A percentile compares a stretch with the other conserved stretches of the same genome.
phyloP scores from a whole-genome alignment of 768 basidiomycete genomes.

The Lactarius hengduanensis region DNA sequence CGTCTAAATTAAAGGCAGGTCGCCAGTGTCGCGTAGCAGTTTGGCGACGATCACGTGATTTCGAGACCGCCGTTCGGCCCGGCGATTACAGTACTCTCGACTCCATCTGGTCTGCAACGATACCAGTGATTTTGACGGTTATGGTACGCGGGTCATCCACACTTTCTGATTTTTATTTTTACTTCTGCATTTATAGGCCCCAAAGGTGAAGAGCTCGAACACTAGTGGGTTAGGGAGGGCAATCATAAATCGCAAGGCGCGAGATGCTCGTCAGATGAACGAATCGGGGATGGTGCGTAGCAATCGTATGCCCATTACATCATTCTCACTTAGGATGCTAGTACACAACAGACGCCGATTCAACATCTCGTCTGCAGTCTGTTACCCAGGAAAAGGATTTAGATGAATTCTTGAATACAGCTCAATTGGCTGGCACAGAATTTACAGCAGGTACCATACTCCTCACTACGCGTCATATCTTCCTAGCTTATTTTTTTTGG shows the following conservation, averaged over 20 bases:
- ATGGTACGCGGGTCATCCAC: conserved; percentile 11
- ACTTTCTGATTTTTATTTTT: background rate
- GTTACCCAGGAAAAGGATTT: conserved; percentile 95
- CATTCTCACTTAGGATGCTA: conserved; percentile 32
- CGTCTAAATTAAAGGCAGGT: background rate
- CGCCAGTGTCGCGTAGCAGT: background rate
- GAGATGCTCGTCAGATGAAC: conserved; percentile 62
- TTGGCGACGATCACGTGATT: background rate
- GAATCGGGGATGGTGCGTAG: conserved; percentile 65
- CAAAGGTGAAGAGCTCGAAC: conserved; percentile 60
- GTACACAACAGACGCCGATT: conserved; percentile 77
- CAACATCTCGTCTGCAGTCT: conserved; percentile 71
- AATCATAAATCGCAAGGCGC: conserved; percentile 88
- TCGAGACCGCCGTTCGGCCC: background rate
- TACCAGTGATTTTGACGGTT: background rate
- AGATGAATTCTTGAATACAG: conserved; percentile 94
- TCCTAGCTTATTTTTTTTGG: conserved; percentile 17
- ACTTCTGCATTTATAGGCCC: conserved; percentile 41
- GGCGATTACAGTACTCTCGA: background rate
- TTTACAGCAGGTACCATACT: conserved; percentile 79
- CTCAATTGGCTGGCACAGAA: conserved; percentile 91
- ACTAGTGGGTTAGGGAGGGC: conserved; percentile 88
- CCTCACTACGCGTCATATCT: background rate
- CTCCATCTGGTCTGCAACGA: background rate
- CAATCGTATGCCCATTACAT: background rate